Percentiles rank a stretch among this genome's conserved stretches.
Evolutionary conservation across 768 basidiomycete genomes (phyloP).

Genomic region (Hortiboletus campestris): DNA sequence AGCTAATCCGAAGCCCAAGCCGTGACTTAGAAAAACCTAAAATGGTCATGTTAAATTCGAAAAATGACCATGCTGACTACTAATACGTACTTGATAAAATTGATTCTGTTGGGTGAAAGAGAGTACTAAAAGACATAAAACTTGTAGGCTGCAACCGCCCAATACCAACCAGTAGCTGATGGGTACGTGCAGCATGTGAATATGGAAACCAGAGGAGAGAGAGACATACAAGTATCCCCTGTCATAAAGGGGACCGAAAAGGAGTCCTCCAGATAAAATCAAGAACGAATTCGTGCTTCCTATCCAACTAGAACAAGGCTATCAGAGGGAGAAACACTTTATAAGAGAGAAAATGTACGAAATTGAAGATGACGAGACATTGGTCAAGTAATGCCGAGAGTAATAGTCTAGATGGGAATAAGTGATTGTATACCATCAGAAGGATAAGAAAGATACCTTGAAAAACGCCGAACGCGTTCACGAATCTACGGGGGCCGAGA

Average conservation of each 20-base stretch:
- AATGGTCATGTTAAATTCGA: slow-evolving; percentile 23
- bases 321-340: not conserved
- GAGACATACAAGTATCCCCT: slow-evolving; percentile 46
- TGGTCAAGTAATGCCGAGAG: slow-evolving; percentile 34
- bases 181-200: not conserved
- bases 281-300: slow-evolving; percentile 50
- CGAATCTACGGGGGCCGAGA: slow-evolving; percentile 23
- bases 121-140: slow-evolving; percentile 42
- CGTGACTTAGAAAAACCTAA: slow-evolving; percentile 38
- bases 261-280: slow-evolving; percentile 41
- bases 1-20: slow-evolving; percentile 49
- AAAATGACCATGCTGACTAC: not conserved
- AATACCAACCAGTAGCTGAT: slow-evolving; percentile 44
- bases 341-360: slow-evolving; percentile 26
- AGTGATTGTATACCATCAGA: not conserved
- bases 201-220: not conserved
- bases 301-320: slow-evolving; percentile 35
- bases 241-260: slow-evolving; percentile 50
- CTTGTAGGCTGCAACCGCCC: slow-evolving; percentile 43
- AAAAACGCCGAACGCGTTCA: slow-evolving; percentile 40
- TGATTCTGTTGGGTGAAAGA: slow-evolving; percentile 39
- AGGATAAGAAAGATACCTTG: slow-evolving; percentile 28
- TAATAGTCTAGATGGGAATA: slow-evolving; percentile 36
- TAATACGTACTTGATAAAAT: slow-evolving; percentile 37
- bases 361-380: slow-evolving; percentile 35